Base-by-base conservation (phyloP, 2,329 filamentous ascomycete species). In the Sphaerostilbella broomeana region DNA sequence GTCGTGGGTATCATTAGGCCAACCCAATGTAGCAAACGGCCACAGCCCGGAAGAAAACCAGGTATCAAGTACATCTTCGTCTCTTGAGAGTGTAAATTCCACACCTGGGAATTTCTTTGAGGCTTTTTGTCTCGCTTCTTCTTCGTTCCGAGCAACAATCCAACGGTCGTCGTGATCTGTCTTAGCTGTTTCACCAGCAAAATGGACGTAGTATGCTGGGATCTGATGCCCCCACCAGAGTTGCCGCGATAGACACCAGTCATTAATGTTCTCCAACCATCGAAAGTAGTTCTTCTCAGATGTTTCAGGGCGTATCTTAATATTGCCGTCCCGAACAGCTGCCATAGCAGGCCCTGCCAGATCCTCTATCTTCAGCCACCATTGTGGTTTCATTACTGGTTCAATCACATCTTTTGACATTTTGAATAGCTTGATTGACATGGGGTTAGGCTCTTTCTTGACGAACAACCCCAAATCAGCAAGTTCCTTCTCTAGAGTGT, bases 191-290 rank as follows among this genome's bases (percentile, higher is more conserved):
- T 83, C 76, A 22, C 79, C 84, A 48, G 88, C 81, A 18, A 94
- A 62, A 46, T 82, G 72, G 42, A 86, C 77, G 53, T 82, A 84
- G 64, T 88, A 95, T 24, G 86, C 86, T 11, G 87, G 87, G 38
- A 82, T 80, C 62, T 88, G 85, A 59, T 94, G 87, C 32, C 87
- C 87, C 86, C 86, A 89, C 87, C 87, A 94, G 6, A 94, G 73
- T 59, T 94, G 87, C 57, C 86, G 70, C 4, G 83, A 88, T 46
- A 94, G 68, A 67, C 86, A 94, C 87, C 87, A 94, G 59, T 94
- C 87, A 48, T 88, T 84, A 51, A 92, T 81, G 45, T 52, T 51
- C 52, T 77, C 72, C 75, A 94, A 79, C 87, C 87, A 94, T 54
- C 79, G 74, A 58, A 77, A 80, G 62, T 89, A 94, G 53, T 73